Conservation (phyloP, 1,284 basidiomycete species). For the Neonothopanus nambi region DNA sequence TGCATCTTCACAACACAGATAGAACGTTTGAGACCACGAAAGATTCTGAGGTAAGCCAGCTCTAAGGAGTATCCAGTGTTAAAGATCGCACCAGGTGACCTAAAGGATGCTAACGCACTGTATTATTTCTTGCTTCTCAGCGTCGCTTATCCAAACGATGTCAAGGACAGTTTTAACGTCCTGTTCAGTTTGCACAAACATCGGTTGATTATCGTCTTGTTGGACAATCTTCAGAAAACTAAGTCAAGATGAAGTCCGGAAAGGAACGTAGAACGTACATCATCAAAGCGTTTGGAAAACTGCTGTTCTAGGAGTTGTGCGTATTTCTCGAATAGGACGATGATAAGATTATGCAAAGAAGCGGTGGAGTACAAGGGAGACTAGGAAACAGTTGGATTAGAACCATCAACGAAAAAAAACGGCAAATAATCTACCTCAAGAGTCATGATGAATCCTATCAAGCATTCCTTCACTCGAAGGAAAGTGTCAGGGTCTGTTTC, state of each 20-base stretch:
- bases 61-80: slow-evolving; percentile 39
- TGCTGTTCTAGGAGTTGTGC: slow-evolving; percentile 82
- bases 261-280: slow-evolving; percentile 44
- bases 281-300: slow-evolving; percentile 82
- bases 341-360: slow-evolving; percentile 82
- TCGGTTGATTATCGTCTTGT: slow-evolving; percentile 90
- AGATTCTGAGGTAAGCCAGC: slow-evolving; percentile 73
- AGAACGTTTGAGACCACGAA: slow-evolving; percentile 96
- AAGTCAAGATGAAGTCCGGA: slow-evolving; percentile 3
- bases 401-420: neutral
- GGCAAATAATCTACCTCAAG: slow-evolving; percentile 68
- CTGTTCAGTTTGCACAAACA: slow-evolving; percentile 75
- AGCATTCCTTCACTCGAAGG: slow-evolving; percentile 80
- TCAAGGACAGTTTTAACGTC: slow-evolving; percentile 81
- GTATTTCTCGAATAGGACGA: slow-evolving; percentile 91
- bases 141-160: slow-evolving; percentile 82
- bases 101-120: slow-evolving; percentile 46
- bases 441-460: slow-evolving; percentile 90
- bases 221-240: slow-evolving; percentile 67
- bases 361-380: slow-evolving; percentile 85
- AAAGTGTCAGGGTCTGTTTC: slow-evolving; percentile 86
- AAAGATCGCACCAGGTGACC: neutral
- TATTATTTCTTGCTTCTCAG: slow-evolving; percentile 63
- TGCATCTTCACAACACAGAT: slow-evolving; percentile 92
- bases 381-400: slow-evolving; percentile 39